Percentiles rank a stretch among this genome's conserved stretches.
Evolutionary conservation across 768 basidiomycete species (phyloP).

Genomic region (Gelatoporia subvermispora): DNA sequence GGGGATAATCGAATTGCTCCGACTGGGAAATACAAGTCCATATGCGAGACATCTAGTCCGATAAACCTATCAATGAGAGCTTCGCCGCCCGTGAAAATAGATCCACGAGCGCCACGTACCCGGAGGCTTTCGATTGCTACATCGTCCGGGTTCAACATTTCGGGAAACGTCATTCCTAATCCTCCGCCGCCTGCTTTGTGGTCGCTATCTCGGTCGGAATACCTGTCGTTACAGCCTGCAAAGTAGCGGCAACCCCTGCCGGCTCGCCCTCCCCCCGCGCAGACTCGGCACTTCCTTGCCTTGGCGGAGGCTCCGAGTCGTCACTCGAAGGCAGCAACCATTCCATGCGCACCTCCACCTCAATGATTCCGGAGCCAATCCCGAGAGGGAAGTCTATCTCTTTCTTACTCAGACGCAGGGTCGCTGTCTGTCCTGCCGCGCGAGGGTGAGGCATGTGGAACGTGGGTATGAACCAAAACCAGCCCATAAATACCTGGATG

Average conservation of each 20-base stretch:
- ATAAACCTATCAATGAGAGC: background rate
- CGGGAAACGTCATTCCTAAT: slow-evolving; percentile 6
- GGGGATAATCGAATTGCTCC: no score
- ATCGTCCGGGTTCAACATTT: no score
- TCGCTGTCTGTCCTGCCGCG: slow-evolving; percentile 24
- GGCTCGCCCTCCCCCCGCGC: slow-evolving; percentile 25
- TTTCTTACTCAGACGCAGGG: slow-evolving; percentile 46
- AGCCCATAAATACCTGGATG: slow-evolving; percentile 67
- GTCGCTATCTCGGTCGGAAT: slow-evolving; percentile 24
- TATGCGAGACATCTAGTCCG: no score
- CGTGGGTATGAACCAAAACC: slow-evolving; percentile 83
- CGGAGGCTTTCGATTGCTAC: no score
- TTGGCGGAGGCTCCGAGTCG: slow-evolving; percentile 22
- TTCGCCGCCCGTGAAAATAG: no score
- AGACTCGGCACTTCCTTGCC: slow-evolving; percentile 17
- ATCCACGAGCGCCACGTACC: no score
- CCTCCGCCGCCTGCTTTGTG: slow-evolving; percentile 29
- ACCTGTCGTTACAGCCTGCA: slow-evolving; percentile 25
- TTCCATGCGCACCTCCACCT: slow-evolving; percentile 61
- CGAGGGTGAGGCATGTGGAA: slow-evolving; percentile 67
- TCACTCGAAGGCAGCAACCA: slow-evolving; percentile 17
- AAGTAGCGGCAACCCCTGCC: slow-evolving; percentile 25
- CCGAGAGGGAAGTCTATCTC: slow-evolving; percentile 80
- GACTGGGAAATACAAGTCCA: no score
- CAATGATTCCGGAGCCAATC: slow-evolving; percentile 59